Evolutionary conservation across 1,284 basidiomycete genomes (phyloP).

Genomic region (Papiliotrema fonsecae): DNA sequence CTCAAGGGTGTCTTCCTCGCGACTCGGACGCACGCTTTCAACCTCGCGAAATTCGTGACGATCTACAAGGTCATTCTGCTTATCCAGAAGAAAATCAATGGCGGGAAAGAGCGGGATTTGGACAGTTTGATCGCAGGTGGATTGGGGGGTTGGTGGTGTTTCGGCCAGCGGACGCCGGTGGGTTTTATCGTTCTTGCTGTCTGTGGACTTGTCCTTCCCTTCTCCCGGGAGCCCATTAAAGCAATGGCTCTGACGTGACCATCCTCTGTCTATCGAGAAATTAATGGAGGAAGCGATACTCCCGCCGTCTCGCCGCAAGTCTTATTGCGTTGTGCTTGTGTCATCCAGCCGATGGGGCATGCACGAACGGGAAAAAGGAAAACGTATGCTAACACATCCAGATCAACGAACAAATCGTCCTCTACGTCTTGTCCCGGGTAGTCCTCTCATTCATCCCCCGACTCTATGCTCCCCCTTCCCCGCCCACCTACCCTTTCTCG

Average conservation of each 20-base stretch:
- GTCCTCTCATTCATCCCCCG: conserved; percentile 83
- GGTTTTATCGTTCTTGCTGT: conserved; percentile 12
- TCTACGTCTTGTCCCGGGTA: conserved; percentile 88
- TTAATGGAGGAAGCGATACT: no score
- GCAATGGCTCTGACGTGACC: no score
- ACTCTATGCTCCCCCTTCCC: conserved; percentile 40
- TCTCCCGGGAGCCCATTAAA: no score
- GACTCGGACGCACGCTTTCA: conserved; percentile 63
- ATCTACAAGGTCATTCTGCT: conserved; percentile 86
- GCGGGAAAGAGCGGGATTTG: conserved; percentile 69
- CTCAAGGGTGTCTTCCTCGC: conserved; percentile 66
- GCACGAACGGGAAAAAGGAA: no score
- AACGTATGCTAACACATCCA: no score
- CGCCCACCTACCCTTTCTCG: conserved; percentile 33
- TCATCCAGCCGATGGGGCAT: no score
- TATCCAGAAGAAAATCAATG: conserved; percentile 71
- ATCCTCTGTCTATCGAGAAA: no score
- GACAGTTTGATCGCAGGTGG: conserved; percentile 94
- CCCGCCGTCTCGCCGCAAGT: no score
- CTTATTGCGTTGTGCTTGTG: no score
- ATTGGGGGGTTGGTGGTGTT: conserved; percentile 86
- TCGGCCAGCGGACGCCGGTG: conserved; percentile 83
- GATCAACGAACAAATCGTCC: conserved; percentile 98
- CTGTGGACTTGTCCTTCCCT: no score
- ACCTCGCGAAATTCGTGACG: conserved; percentile 88